These are phyloP conservation scores for Eutrema yunnanense DNA, from an alignment of 345 rosid species.

Conservation along the genomic window DNA sequence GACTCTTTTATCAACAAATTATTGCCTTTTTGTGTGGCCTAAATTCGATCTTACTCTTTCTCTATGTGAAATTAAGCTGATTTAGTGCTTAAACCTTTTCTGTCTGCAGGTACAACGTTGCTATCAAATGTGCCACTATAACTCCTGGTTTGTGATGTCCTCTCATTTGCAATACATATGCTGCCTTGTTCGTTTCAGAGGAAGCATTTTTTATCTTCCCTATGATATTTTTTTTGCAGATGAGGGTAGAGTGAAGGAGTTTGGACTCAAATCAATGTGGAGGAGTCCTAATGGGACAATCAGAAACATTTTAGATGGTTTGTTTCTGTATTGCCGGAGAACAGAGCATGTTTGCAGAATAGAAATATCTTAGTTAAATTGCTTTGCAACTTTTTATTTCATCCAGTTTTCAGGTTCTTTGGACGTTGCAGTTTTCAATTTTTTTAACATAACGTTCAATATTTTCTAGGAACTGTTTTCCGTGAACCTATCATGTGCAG, in stretches of 20 bases:
- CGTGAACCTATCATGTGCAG: slow-evolving; percentile 90
- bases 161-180: not conserved
- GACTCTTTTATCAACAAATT: not conserved
- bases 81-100: not conserved
- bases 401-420: not conserved
- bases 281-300: slow-evolving; percentile 99
- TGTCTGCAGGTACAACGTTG: slow-evolving; percentile 83
- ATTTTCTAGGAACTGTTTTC: slow-evolving; percentile 75
- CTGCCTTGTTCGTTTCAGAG: not conserved
- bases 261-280: slow-evolving; percentile 87
- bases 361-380: not conserved
- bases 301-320: slow-evolving; percentile 92
- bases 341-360: not conserved
- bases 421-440: not conserved
- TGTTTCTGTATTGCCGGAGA: slow-evolving; percentile 13
- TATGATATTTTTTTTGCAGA: slow-evolving; percentile 44
- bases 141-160: slow-evolving; percentile 70
- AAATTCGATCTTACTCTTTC: not conserved
- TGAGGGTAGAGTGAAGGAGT: slow-evolving; percentile 93
- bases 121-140: slow-evolving; percentile 94
- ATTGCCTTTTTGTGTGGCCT: not conserved
- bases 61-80: not conserved
- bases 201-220: not conserved
- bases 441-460: slow-evolving; percentile 21
- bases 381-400: not conserved